These are phyloP conservation scores for Globisporangium takayamanum DNA, from an alignment of 352 stramenopile species.

Conservation along the genomic window DNA sequence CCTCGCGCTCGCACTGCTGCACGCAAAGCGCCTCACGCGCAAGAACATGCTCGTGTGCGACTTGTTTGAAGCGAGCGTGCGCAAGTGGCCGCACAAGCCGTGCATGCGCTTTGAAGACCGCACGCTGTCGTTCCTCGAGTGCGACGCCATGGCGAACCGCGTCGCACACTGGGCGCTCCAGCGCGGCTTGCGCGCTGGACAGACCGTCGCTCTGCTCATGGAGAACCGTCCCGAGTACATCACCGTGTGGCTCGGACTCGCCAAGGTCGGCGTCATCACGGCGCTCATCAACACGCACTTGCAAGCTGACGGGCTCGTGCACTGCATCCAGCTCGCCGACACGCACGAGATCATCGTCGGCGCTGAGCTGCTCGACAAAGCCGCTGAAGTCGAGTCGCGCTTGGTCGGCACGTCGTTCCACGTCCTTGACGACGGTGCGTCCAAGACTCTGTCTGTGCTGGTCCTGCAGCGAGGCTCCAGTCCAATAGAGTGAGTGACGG, in stretches of 20 bases:
- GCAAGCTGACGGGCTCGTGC: constrained; percentile 54
- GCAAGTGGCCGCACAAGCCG: constrained; percentile 45
- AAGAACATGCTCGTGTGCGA: constrained; percentile 40
- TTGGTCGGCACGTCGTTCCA: constrained; percentile 39
- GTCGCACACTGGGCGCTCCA: constrained; percentile 65
- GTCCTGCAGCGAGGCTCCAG: not conserved
- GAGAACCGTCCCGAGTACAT: constrained; percentile 85
- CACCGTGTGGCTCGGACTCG: constrained; percentile 71
- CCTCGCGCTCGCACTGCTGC: constrained; percentile 32
- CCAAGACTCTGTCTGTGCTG: no score
- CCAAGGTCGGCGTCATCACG: constrained; percentile 80
- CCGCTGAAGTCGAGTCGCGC: constrained; percentile 24
- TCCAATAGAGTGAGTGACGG: not conserved
- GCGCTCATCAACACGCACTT: constrained; percentile 84
- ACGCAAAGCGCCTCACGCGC: constrained; percentile 30
- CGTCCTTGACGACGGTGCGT: constrained; percentile 46
- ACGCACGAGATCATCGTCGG: constrained; percentile 66
- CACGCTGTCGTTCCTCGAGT: constrained; percentile 46
- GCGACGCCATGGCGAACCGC: constrained; percentile 64
- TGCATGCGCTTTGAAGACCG: constrained; percentile 54
- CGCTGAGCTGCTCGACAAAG: constrained; percentile 43
- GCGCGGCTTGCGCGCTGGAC: constrained; percentile 36
- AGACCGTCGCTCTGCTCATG: constrained; percentile 81
- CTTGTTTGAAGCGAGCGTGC: constrained; percentile 52
- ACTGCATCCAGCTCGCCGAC: constrained; percentile 64